Conservation (phyloP, 352 stramenopile genomes). For the Plasmopara muralis region DNA sequence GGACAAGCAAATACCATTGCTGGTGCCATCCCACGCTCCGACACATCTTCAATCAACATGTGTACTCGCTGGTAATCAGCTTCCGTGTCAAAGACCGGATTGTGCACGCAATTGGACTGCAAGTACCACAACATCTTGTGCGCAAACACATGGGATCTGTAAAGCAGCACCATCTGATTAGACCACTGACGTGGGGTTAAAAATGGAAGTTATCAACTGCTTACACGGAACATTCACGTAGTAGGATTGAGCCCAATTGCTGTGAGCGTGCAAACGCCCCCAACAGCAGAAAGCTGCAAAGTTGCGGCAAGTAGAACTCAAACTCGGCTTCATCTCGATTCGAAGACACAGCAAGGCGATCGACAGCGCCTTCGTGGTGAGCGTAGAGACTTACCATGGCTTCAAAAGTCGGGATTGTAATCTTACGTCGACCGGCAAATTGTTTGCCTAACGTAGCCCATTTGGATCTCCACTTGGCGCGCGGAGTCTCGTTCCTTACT, state of each 20-base stretch:
- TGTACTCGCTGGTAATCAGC: conserved; percentile 54
- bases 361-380: conserved; percentile 61
- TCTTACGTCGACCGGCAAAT: conserved; percentile 39
- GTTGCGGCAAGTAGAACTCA: conserved; percentile 80
- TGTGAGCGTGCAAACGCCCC: conserved; percentile 57
- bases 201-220: conserved; percentile 4
- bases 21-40: conserved; percentile 41
- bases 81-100: conserved; percentile 46
- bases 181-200: background rate
- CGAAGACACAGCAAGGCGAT: conserved; percentile 42
- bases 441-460: conserved; percentile 72
- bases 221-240: conserved; percentile 76
- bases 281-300: conserved; percentile 78
- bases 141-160: conserved; percentile 75
- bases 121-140: conserved; percentile 84
- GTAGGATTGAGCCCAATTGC: conserved; percentile 55
- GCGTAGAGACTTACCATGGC: conserved; percentile 79
- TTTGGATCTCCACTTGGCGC: conserved; percentile 57
- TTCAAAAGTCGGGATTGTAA: conserved; percentile 70
- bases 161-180: background rate
- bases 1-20: conserved; percentile 38
- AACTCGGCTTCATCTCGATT: conserved; percentile 59
- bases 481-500: conserved; percentile 36
- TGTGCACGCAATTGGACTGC: conserved; percentile 68
- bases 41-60: conserved; percentile 77